These are phyloP conservation scores for Tilletia horrida DNA, from an alignment of 1,284 basidiomycete species.

Conservation along the genomic window DNA sequence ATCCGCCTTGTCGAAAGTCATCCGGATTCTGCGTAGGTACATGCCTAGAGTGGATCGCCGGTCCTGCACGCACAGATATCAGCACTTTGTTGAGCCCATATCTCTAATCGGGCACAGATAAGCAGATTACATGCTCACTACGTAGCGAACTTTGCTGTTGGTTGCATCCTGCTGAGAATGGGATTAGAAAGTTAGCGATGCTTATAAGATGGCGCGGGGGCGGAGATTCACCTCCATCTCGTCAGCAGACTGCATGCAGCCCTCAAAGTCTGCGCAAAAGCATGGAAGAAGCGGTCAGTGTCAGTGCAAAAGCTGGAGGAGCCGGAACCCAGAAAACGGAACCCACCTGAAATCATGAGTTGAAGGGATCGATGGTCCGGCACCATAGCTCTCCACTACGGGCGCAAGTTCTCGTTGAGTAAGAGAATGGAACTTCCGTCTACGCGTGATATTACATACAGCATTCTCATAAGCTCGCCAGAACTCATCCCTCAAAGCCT, in stretches of 20 bases:
- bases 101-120: neutral
- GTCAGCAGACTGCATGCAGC: neutral
- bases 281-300: neutral
- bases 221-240: neutral
- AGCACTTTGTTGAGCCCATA: neutral
- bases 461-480: neutral
- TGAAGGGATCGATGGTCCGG: neutral
- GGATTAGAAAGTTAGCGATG: too few relatives aligned
- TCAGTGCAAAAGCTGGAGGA: neutral
- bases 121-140: neutral
- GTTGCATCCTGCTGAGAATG: neutral
- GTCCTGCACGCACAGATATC: neutral
- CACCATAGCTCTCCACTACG: neutral
- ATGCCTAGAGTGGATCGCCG: slow-evolving; percentile 4
- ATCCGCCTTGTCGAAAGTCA: slow-evolving; percentile 8
- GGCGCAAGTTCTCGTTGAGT: too few relatives aligned
- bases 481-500: neutral
- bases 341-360: neutral
- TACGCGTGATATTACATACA: too few relatives aligned
- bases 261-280: neutral
- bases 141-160: slow-evolving; percentile 6
- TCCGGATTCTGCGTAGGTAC: neutral
- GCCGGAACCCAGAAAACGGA: neutral
- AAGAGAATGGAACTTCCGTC: neutral
- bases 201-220: neutral